Percentiles rank a stretch among this genome's conserved stretches.
Evolutionary conservation across 805 yeast species (phyloP).

Genomic region (Komagataella mondaviorum): DNA sequence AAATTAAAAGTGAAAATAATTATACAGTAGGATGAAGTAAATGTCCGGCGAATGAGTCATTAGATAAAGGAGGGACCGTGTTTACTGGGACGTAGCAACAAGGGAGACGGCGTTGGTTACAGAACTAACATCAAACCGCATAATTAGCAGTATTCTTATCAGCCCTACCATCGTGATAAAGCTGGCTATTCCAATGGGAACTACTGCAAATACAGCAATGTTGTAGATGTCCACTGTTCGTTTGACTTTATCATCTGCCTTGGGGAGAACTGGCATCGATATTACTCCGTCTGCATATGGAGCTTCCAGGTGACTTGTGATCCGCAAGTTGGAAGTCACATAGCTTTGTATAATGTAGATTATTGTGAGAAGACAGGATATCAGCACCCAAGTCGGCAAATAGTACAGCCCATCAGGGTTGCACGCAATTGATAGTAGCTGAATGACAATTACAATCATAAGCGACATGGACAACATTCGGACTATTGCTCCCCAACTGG

Average conservation of each 20-base stretch:
- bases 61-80: not conserved
- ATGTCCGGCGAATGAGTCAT: not conserved
- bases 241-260: slow-evolving; percentile 20
- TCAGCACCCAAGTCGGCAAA: slow-evolving; percentile 82
- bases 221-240: slow-evolving; percentile 79
- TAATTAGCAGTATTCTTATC: slow-evolving; percentile 51
- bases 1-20: too few species aligned
- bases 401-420: slow-evolving; percentile 63
- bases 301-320: slow-evolving; percentile 13
- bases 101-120: not conserved
- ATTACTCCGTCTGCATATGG: slow-evolving; percentile 6
- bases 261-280: slow-evolving; percentile 11
- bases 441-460: slow-evolving; percentile 56
- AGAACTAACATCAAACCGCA: not conserved
- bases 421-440: slow-evolving; percentile 50
- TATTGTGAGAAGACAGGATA: slow-evolving; percentile 72
- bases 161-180: slow-evolving; percentile 84
- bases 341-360: slow-evolving; percentile 79
- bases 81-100: not conserved
- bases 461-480: slow-evolving; percentile 77
- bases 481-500: slow-evolving; percentile 77
- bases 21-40: not conserved
- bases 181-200: slow-evolving; percentile 94
- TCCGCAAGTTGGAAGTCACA: slow-evolving; percentile 62
- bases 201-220: slow-evolving; percentile 91